Evolutionary conservation across 1,284 basidiomycete species (phyloP).

Genomic region (Puccinia triticina): DNA sequence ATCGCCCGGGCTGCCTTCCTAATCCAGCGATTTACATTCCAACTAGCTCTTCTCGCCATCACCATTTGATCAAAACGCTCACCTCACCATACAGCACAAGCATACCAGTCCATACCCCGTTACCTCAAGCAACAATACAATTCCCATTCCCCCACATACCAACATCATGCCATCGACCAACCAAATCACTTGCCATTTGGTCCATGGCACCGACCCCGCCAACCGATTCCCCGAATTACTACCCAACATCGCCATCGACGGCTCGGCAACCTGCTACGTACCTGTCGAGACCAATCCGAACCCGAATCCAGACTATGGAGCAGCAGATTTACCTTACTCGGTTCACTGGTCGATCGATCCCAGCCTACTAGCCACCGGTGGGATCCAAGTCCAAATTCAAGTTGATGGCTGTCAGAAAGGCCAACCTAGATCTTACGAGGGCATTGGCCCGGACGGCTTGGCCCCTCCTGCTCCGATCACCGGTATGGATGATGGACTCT

Average conservation of each 20-base stretch:
- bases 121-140: too few relatives aligned
- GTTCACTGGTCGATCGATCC: slow-evolving; percentile 46
- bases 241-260: slow-evolving; percentile 2
- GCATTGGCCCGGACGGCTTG: slow-evolving; percentile 24
- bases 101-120: too few relatives aligned
- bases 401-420: slow-evolving; percentile 51
- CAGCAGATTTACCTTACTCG: slow-evolving; percentile 39
- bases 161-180: slow-evolving; percentile 28
- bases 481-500: slow-evolving; percentile 45
- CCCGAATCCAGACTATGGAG: slow-evolving; percentile 10
- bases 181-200: slow-evolving; percentile 34
- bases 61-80: too few relatives aligned
- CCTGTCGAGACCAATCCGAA: slow-evolving; percentile 22
- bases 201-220: slow-evolving; percentile 1
- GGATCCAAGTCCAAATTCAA: slow-evolving; percentile 47
- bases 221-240: slow-evolving; percentile 25
- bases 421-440: slow-evolving; percentile 43
- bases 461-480: slow-evolving; percentile 17
- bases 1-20: too few relatives aligned
- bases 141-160: background rate
- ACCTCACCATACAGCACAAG: too few relatives aligned
- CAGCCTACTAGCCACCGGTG: slow-evolving; percentile 20
- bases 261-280: slow-evolving; percentile 23
- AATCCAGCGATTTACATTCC: too few relatives aligned
- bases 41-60: too few relatives aligned